Evolutionary conservation across 352 stramenopile genomes (phyloP).

Genomic region (Pythium sukuiense): DNA sequence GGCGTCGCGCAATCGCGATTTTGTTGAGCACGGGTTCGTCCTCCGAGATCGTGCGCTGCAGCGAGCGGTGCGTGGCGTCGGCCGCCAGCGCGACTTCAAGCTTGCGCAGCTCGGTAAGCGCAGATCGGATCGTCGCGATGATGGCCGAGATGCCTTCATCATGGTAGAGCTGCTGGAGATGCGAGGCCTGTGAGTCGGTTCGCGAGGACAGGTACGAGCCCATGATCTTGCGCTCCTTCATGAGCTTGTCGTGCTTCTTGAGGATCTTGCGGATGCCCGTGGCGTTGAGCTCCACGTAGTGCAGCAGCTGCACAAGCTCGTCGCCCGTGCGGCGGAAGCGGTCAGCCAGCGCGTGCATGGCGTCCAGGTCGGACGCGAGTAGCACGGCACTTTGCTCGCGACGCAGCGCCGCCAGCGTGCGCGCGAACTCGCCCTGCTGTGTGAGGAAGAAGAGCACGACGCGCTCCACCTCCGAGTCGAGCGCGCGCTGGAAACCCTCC

Average conservation of each 20-base stretch:
- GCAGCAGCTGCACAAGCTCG: slow-evolving; percentile 76
- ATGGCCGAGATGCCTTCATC: slow-evolving; percentile 88
- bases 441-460: slow-evolving; percentile 87
- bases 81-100: slow-evolving; percentile 43
- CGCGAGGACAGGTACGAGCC: slow-evolving; percentile 80
- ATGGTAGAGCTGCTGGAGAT: slow-evolving; percentile 85
- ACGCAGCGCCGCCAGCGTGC: slow-evolving; percentile 54
- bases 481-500: slow-evolving; percentile 68
- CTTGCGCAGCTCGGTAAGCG: slow-evolving; percentile 58
- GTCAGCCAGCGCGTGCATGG: slow-evolving; percentile 71
- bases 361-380: slow-evolving; percentile 49
- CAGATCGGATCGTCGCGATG: slow-evolving; percentile 76
- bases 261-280: slow-evolving; percentile 89
- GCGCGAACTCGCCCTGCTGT: slow-evolving; percentile 83
- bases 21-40: slow-evolving; percentile 75
- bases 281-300: slow-evolving; percentile 87
- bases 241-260: slow-evolving; percentile 88
- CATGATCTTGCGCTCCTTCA: slow-evolving; percentile 86
- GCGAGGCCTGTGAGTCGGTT: slow-evolving; percentile 79
- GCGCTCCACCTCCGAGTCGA: slow-evolving; percentile 82
- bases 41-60: slow-evolving; percentile 66
- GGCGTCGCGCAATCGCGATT: slow-evolving; percentile 61
- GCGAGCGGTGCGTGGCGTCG: neutral
- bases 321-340: slow-evolving; percentile 73
- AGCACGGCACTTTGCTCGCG: slow-evolving; percentile 37